Evolutionary conservation across 805 yeast species (phyloP).

Genomic region (Metschnikowia amazonensis): DNA sequence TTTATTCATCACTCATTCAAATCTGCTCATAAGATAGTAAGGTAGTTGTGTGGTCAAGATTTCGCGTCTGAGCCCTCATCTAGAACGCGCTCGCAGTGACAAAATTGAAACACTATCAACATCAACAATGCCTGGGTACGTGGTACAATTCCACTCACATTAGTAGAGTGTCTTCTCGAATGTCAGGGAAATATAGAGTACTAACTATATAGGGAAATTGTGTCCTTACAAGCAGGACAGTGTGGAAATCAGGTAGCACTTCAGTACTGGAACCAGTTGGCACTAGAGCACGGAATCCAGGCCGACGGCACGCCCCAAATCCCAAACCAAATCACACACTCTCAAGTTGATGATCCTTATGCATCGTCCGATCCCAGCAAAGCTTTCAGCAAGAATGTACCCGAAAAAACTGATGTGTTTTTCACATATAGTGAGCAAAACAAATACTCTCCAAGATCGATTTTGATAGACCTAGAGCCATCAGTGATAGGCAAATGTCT

Average conservation of each 20-base stretch:
- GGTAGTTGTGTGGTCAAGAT: background rate
- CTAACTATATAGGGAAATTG: slow-evolving; percentile 50
- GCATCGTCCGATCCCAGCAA: slow-evolving; percentile 17
- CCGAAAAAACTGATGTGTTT: slow-evolving; percentile 80
- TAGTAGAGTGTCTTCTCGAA: background rate
- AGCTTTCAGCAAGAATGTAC: slow-evolving; percentile 11
- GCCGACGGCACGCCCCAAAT: slow-evolving; percentile 51
- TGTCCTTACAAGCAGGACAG: slow-evolving; percentile 79
- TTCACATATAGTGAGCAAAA: slow-evolving; percentile 72
- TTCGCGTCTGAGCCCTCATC: slow-evolving; percentile 5
- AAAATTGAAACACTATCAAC: slow-evolving; percentile 4
- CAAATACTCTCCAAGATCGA: slow-evolving; percentile 83
- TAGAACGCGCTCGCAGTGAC: slow-evolving; percentile 10
- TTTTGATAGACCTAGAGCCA: slow-evolving; percentile 87
- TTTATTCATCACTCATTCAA: too few relatives aligned
- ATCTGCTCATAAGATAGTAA: too few relatives aligned
- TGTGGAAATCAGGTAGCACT: slow-evolving; percentile 97
- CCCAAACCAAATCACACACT: background rate
- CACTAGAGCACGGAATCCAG: slow-evolving; percentile 80
- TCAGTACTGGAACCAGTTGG: slow-evolving; percentile 87
- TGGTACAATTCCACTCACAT: background rate
- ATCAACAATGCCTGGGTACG: slow-evolving; percentile 29
- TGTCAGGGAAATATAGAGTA: slow-evolving; percentile 5
- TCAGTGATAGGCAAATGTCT: slow-evolving; percentile 69
- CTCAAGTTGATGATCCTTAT: background rate